Percentiles rank a stretch among this genome's conserved stretches.
Conservation (phyloP, 192 early-diverging fungal genomes). For the Linnemannia hyalina region DNA sequence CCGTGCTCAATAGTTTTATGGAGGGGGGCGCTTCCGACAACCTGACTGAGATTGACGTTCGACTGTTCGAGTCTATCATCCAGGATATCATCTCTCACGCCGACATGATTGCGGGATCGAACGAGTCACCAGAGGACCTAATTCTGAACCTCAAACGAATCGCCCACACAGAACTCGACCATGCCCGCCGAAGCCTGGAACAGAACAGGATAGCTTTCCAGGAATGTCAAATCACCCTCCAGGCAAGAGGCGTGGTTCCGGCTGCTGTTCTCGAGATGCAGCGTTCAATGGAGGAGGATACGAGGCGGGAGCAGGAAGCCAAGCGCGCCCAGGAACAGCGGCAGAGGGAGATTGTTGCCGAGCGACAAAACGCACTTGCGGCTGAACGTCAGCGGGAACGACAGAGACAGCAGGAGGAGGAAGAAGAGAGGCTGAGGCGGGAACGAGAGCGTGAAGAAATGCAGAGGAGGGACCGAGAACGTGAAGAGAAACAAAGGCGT, state of each 20-base stretch:
- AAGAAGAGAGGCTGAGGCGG: constrained; percentile 9
- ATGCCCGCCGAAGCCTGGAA: constrained; percentile 24
- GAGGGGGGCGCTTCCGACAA: constrained; percentile 5
- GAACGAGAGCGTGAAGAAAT: constrained; percentile 3
- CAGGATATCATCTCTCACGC: constrained; percentile 51
- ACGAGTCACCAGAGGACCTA: constrained; percentile 23
- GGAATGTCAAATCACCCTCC: constrained; percentile 42
- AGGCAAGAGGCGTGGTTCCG: constrained; percentile 33
- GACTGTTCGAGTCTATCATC: constrained; percentile 38
- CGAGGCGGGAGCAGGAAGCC: constrained; percentile 25
- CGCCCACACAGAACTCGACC: constrained; percentile 31
- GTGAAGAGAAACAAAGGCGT: constrained; percentile 11
- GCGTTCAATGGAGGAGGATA: constrained; percentile 49
- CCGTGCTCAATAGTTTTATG: constrained; percentile 29
- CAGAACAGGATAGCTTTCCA: constrained; percentile 38
- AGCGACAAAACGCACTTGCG: constrained; percentile 5
- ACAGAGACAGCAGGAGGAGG: constrained; percentile 9
- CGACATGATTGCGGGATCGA: constrained; percentile 44
- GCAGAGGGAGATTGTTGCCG: constrained; percentile 5
- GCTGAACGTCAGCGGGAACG: constrained; percentile 19
- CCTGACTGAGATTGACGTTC: constrained; percentile 35
- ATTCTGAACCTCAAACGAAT: constrained; percentile 38
- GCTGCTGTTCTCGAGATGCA: constrained; percentile 37
- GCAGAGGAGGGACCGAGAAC: constrained; percentile 1
- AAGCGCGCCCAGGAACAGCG: constrained; percentile 38